Evolutionary conservation across 441 rosid species (phyloP), one percentile per base, ranked within the genome.

Genomic region (Pelargonium fulgidum): DNA sequence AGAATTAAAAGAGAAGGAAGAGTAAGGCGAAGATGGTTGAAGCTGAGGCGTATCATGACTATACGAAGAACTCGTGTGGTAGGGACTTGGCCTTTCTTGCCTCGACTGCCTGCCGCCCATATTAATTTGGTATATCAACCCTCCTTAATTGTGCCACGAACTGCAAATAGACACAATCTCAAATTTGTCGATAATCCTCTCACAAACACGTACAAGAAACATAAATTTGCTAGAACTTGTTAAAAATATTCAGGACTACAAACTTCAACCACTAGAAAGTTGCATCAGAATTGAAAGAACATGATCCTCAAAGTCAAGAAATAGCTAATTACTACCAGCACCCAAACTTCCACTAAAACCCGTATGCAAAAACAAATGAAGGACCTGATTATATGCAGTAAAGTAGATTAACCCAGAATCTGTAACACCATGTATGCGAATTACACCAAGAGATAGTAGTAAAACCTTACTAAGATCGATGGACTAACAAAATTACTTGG

Each of bases 81-180:
- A 61, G 13, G 66, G 7, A 7, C 11, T 1, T 12, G 41, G 24
- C 47, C 36, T 47, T 1, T 63, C 39, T 45, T 73, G 29, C 64
- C 71, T 69, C 22, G 77, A 77, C 42, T 44, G 68, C 61, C 69
- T 76, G 62, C 67, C 39, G 69, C 82, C 79, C 82, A 79, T 76
- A 3, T 58, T 11, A 29, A 29, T 29, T 2, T 58, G n/a, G 11
- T 58, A 0, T 16, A n/a, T 58, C 63, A 19, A 7, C 26, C 19
- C n/a, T 17, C 3, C 10, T 56, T 2, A 56, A 16, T 1, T n/a
- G 2, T 56, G 8, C 19, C 22, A n/a, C 12, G 20, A 19, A 56
- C 22, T 56, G 20, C 19, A 56, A 56, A 56, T 3, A 0, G 10
- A 56, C 19, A 14, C 20, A 29, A 56, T 14, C 14, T 56, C 20